Evolutionary conservation across 352 stramenopile genomes (phyloP).

Genomic region (Pythium myriotylum): DNA sequence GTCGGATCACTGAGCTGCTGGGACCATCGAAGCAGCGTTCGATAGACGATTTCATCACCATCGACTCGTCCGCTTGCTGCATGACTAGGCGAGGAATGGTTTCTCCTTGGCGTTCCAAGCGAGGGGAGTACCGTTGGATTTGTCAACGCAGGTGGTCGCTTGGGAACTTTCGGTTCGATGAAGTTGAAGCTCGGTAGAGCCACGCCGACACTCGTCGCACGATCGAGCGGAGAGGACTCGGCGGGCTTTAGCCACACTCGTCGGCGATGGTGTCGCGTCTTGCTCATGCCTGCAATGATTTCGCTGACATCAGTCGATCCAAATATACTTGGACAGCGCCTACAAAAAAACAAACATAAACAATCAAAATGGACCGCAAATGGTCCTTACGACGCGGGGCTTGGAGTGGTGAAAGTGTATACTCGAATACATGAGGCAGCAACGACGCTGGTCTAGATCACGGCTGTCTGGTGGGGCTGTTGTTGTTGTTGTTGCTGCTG

Average conservation of each 20-base stretch:
- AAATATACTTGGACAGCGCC: constrained; percentile 1
- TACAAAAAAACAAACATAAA: constrained; percentile 11
- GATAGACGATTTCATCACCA: constrained; percentile 23
- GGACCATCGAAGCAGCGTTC: constrained; percentile 21
- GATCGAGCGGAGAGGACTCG: constrained; percentile 13
- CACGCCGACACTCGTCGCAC: constrained; percentile 34
- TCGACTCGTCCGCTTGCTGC: not conserved
- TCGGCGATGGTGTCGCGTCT: constrained; percentile 19
- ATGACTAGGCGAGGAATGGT: not conserved
- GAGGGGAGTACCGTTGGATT: not conserved
- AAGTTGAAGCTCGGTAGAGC: constrained; percentile 69
- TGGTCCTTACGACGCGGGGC: no score
- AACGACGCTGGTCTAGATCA: constrained; percentile 26
- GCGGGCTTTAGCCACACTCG: constrained; percentile 15
- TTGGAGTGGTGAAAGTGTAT: no score
- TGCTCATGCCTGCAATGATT: not conserved
- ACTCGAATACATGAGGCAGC: constrained; percentile 4
- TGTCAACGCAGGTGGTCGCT: not conserved
- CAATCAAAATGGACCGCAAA: not conserved
- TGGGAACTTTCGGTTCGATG: constrained; percentile 39
- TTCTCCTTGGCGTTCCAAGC: not conserved
- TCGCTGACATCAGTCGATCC: not conserved
- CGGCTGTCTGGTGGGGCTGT: constrained; percentile 35
- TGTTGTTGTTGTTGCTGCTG: constrained; percentile 19
- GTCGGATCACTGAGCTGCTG: constrained; percentile 17